These are phyloP conservation scores for Fusarium siculi DNA, from an alignment of 2,329 filamentous ascomycete species.

Conservation along the genomic window DNA sequence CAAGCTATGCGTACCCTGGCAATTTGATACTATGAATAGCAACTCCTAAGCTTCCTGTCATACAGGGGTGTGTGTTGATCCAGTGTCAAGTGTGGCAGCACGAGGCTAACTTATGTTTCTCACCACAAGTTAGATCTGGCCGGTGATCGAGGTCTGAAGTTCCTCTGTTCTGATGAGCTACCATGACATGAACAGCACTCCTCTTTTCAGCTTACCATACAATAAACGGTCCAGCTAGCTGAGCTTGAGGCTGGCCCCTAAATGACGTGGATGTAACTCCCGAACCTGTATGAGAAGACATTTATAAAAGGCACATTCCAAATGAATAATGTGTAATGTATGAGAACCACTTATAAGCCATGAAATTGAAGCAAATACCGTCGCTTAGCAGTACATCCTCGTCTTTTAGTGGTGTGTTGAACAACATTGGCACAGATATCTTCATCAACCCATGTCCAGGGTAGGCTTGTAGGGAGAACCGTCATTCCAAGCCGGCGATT, in stretches of 20 bases:
- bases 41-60: constrained; percentile 29
- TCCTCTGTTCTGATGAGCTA: not conserved
- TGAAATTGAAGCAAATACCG: not conserved
- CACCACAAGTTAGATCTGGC: not conserved
- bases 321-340: not conserved
- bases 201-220: not conserved
- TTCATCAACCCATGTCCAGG: not conserved
- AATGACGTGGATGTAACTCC: not conserved
- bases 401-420: not conserved
- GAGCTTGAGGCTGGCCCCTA: not conserved
- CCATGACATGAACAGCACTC: not conserved
- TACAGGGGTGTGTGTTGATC: constrained; percentile 22
- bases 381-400: not conserved
- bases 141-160: not conserved
- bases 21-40: constrained; percentile 28
- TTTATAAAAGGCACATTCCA: not conserved
- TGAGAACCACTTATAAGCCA: not conserved
- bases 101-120: not conserved
- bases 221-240: not conserved
- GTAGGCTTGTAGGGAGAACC: not conserved
- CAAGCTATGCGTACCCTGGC: constrained; percentile 15
- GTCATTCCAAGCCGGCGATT: not conserved
- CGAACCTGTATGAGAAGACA: not conserved
- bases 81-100: not conserved
- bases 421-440: not conserved